Evolutionary conservation across 2,329 filamentous ascomycete species (phyloP), one percentile per base, ranked within the genome.

Genomic region (Metarhizium humberi): DNA sequence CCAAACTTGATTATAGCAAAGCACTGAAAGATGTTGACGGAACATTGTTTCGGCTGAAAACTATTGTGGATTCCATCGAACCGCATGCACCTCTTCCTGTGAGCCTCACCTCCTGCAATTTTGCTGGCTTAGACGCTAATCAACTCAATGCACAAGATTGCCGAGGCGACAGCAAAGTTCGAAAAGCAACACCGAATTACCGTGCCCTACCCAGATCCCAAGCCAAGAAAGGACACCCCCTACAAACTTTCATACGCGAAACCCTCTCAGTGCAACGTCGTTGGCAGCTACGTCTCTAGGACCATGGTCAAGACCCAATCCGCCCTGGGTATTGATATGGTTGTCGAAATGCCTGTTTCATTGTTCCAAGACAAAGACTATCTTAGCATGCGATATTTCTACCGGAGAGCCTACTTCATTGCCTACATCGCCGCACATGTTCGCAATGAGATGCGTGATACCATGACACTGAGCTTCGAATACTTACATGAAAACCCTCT

Each of bases 291-390:
- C 73, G 82, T 88, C 11, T 76, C 88, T 52, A 86, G 83, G 68
- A 92, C 86, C 2, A 86, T 90, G 71, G 75, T 84, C 56, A 88
- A 87, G 63, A 76, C 78, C 11, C 81, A 86, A 61, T 71, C 73
- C 51, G 70, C 68, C 30, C 72, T 85, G 30, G 76, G 80, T 16
- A 78, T 96, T 57, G 92, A 97, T 69, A 82, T 97, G 79, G 84
- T 92, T 6, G 83, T 95, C 16, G 87, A 88, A 50, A 95, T 99
- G 84, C 92, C 94, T 5, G 70, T 75, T 56, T 73, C 80, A 1
- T 72, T 96, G 13, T 92, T 97, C 64, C 90, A 96, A 66, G 89
- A 95, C 48, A 97, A 97, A 72, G 94, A 99, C 71, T 96, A 92
- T 68, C 78, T 92, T 51, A 91, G 96, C 69, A 80, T 94, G 75